Base-by-base conservation (phyloP, 139 green algal species). In the Bryopsis sp. region DNA sequence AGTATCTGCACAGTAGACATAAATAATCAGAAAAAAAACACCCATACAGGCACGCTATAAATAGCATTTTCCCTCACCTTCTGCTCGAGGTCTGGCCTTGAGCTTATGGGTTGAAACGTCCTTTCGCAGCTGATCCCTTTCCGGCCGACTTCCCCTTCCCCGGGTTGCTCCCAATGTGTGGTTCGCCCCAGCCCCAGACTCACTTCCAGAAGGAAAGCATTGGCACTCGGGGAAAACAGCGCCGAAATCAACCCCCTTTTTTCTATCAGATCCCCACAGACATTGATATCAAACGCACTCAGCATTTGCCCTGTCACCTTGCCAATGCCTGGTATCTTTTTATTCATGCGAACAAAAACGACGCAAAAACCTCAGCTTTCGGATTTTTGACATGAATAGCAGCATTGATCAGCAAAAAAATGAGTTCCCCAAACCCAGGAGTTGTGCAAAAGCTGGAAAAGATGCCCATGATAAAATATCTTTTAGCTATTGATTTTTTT, bases 51-150 rank as follows among this genome's bases (percentile, higher is more conserved):
- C n/a, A n/a, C n/a, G n/a, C n/a, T n/a, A n/a, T n/a, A n/a, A n/a
- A n/a, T n/a, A n/a, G n/a, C n/a, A 35, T 24, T 64, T 11, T 47
- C 72, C 2, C 43, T n/a, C 43, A 86, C 78, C 81, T 84, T 88
- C 11, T 64, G 71, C 48, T 90, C 79, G 48, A 90, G 78, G 6
- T 84, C 74, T 1, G 31, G 24, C 0, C 38, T 60, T 0, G 24
- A 11, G 8, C 33, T 57, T 39, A 86, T 78, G 47, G 76, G 32
- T 2, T 50, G 31, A 61, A 95, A 96, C 22, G 90, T 96, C 39
- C 85, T 75, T 74, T 96, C 90, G 37, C 69, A 80, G 64, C 68
- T 84, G 58, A 95, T 92, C 54, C 89, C 89, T 78, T 92, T 93
- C n/a, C 89, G 76, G 1, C 79, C 75, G 4, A 85, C 74, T 34